These are phyloP conservation scores for Russula brevipes DNA, from an alignment of 768 basidiomycete species.

Conservation along the genomic window DNA sequence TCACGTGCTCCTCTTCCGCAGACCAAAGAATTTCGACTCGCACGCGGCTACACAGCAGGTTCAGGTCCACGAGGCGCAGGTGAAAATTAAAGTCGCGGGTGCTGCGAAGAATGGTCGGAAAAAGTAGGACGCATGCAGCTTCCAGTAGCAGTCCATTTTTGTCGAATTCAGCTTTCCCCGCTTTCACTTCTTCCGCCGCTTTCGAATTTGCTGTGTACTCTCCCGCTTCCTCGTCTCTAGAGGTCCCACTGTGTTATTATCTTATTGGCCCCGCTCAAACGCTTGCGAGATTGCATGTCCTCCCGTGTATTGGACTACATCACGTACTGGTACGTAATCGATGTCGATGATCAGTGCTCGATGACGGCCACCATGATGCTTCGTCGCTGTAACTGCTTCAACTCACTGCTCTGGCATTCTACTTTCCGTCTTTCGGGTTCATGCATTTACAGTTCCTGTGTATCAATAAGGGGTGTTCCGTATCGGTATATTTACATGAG, in stretches of 20 bases:
- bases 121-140: conserved; percentile 31
- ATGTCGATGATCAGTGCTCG: not conserved
- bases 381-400: not conserved
- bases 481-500: not conserved
- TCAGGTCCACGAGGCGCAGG: conserved; percentile 20
- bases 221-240: conserved; percentile 3
- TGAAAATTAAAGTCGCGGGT: conserved; percentile 27
- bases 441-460: not conserved
- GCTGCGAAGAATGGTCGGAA: conserved; percentile 39
- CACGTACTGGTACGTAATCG: conserved; percentile 4
- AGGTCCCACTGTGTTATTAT: conserved; percentile 9
- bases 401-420: not conserved
- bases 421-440: not conserved
- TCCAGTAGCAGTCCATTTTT: not conserved
- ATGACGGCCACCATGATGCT: not conserved
- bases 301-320: conserved; percentile 3
- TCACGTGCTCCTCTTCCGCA: conserved; percentile 90
- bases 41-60: conserved; percentile 25
- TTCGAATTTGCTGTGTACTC: conserved; percentile 20
- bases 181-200: conserved; percentile 23
- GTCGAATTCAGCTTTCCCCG: conserved; percentile 15
- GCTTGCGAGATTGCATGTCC: conserved; percentile 7
- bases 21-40: conserved; percentile 59
- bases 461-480: too few species aligned
- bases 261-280: not conserved